A percentile compares a stretch with the other conserved stretches of the same genome.
Conservation (phyloP, 306 rosid species). For the Betula pendula region DNA sequence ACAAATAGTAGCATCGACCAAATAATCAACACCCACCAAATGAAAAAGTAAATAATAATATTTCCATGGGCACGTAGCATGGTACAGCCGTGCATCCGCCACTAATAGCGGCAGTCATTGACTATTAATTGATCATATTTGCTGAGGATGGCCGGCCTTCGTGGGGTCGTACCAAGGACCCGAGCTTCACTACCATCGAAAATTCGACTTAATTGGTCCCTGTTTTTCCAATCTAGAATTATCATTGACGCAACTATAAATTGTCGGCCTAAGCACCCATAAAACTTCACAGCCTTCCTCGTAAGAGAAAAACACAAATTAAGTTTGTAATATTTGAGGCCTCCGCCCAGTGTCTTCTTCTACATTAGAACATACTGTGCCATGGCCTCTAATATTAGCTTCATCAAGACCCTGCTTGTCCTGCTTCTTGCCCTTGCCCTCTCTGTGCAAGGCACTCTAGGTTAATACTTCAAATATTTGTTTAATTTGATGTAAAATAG, state of each 20-base stretch:
- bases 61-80: no score
- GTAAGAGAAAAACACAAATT: not conserved
- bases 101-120: slow-evolving; percentile 38
- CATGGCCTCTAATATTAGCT: slow-evolving; percentile 53
- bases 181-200: not conserved
- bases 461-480: not conserved
- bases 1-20: no score
- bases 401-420: slow-evolving; percentile 33
- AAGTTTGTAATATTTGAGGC: not conserved
- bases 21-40: no score
- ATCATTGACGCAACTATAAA: slow-evolving; percentile 31
- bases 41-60: no score
- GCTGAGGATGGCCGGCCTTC: no score
- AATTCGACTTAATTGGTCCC: slow-evolving; percentile 7
- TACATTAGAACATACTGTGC: not conserved
- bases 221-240: not conserved
- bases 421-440: slow-evolving; percentile 39
- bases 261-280: not conserved
- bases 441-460: slow-evolving; percentile 48
- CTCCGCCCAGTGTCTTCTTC: not conserved
- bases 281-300: slow-evolving; percentile 28
- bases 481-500: no score
- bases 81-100: slow-evolving; percentile 28
- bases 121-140: slow-evolving; percentile 7
- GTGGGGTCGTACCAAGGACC: slow-evolving; percentile 1